Base-by-base conservation (phyloP, 176 grass and related monocot species). In the Tillandsia fasciculata region DNA sequence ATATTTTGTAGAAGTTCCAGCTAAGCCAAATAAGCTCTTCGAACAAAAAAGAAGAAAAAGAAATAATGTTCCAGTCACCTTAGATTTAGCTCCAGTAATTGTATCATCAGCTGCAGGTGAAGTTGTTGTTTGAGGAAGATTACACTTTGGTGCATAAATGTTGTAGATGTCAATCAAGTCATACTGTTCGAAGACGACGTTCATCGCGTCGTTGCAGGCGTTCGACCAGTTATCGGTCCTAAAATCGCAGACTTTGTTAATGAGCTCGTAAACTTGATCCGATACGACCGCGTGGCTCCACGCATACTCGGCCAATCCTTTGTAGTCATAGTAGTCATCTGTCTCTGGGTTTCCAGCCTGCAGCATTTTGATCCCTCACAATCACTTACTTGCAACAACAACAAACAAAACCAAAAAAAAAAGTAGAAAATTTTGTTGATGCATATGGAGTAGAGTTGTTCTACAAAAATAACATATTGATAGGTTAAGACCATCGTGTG, bases 71-170 rank as follows among this genome's bases (percentile, higher is more conserved):
- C 17, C 9, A 17, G n/a, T 17, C 20, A 59, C 54, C 54, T 59
- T 59, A 59, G 12, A 8, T 59, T 59, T 9, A 17, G 54, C 20
- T 22, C 20, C 54, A 23, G 17, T n/a, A n/a, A n/a, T 3, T 2
- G 48, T 56, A 33, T 54, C 14, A 24, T 56, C 9, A 11, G 49
- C 17, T 47, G 57, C 11, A 4, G 17, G 20, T 51, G 76, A 74
- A 42, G 33, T 6, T 12, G 85, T 65, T 50, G 76, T 77, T 70
- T 80, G 81, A 64, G 77, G 64, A 64, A 95, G 84, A 79, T 80
- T 85, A 67, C 91, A 96, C 26, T 85, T 96, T 5, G 91, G 87
- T 49, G 84, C 91, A 80, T 96, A 96, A 27, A 96, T 87, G 56
- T 96, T 96, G 63, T 90, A 90, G 77, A 90, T 90, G 71, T 96